These are phyloP conservation scores for Phytophthora lateralis DNA, from an alignment of 352 stramenopile genomes.

Conservation along the genomic window DNA sequence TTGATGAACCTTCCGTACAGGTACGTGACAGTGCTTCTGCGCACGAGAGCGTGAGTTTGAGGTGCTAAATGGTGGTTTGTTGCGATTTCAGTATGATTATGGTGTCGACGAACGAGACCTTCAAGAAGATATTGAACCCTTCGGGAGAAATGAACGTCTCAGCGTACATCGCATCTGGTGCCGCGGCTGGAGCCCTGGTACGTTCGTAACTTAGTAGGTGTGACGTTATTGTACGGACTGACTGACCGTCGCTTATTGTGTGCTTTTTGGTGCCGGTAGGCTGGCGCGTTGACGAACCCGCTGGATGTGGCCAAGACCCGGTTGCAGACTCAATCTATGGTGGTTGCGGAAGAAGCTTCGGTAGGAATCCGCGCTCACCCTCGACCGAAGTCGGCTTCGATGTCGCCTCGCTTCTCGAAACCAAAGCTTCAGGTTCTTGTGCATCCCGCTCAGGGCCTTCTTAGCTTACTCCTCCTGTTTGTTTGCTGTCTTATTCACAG, in stretches of 20 bases:
- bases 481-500: constrained; percentile 55
- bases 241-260: neutral
- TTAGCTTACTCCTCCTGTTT: constrained; percentile 44
- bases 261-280: constrained; percentile 35
- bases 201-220: neutral
- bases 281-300: constrained; percentile 93
- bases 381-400: constrained; percentile 36
- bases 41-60: too few relatives aligned
- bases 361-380: constrained; percentile 47
- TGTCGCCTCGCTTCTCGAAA: constrained; percentile 45
- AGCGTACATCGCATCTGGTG: constrained; percentile 93
- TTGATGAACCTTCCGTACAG: constrained; percentile 98
- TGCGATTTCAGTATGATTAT: constrained; percentile 92
- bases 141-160: constrained; percentile 85
- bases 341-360: constrained; percentile 62
- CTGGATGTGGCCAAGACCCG: constrained; percentile 99
- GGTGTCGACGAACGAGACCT: constrained; percentile 97
- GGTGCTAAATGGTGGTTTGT: neutral
- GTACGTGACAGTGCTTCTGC: constrained; percentile 24
- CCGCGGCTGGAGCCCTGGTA: constrained; percentile 93
- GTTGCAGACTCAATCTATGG: constrained; percentile 94
- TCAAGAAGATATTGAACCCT: constrained; percentile 95
- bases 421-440: constrained; percentile 63
- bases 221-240: neutral
- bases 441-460: constrained; percentile 26